These are phyloP conservation scores for Onygena corvina DNA, from an alignment of 2,329 filamentous ascomycete genomes.

Conservation along the genomic window DNA sequence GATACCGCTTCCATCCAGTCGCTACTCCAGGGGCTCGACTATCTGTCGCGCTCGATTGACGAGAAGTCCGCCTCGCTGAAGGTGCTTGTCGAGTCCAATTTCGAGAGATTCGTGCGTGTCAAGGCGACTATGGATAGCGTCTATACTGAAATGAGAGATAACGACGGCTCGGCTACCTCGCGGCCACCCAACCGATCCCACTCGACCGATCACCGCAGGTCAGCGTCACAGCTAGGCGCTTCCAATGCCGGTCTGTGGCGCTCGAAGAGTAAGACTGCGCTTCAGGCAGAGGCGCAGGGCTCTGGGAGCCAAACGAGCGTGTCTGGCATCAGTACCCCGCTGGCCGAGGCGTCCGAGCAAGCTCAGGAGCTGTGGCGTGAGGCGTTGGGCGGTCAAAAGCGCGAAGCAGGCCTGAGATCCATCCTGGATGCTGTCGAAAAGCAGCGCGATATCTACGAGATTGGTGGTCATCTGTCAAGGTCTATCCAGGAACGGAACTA, in stretches of 20 bases:
- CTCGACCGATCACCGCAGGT: slow-evolving; percentile 47
- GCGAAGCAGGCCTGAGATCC: slow-evolving; percentile 73
- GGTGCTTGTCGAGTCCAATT: slow-evolving; percentile 91
- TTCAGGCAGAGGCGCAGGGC: slow-evolving; percentile 67
- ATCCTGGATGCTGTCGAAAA: slow-evolving; percentile 65
- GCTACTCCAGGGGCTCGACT: slow-evolving; percentile 68
- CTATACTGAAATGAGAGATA: slow-evolving; percentile 81
- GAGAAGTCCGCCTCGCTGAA: slow-evolving; percentile 96
- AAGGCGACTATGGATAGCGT: slow-evolving; percentile 98
- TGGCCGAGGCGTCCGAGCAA: slow-evolving; percentile 83
- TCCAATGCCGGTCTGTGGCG: not conserved
- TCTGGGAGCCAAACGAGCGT: slow-evolving; percentile 43
- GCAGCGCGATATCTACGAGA: slow-evolving; percentile 69
- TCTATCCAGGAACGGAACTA: slow-evolving; percentile 87
- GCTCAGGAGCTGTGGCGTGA: slow-evolving; percentile 97
- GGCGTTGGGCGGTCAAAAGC: slow-evolving; percentile 77
- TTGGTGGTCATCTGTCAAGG: slow-evolving; percentile 64
- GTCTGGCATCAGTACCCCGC: slow-evolving; percentile 71
- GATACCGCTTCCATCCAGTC: slow-evolving; percentile 70
- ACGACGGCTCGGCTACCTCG: slow-evolving; percentile 45
- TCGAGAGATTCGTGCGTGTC: slow-evolving; percentile 92
- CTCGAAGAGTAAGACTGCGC: slow-evolving; percentile 58
- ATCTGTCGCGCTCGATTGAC: slow-evolving; percentile 82
- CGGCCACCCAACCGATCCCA: slow-evolving; percentile 52
- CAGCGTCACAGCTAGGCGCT: slow-evolving; percentile 43